Conservation (phyloP, 176 grass and related monocot species). For the Oryza meyeriana region DNA sequence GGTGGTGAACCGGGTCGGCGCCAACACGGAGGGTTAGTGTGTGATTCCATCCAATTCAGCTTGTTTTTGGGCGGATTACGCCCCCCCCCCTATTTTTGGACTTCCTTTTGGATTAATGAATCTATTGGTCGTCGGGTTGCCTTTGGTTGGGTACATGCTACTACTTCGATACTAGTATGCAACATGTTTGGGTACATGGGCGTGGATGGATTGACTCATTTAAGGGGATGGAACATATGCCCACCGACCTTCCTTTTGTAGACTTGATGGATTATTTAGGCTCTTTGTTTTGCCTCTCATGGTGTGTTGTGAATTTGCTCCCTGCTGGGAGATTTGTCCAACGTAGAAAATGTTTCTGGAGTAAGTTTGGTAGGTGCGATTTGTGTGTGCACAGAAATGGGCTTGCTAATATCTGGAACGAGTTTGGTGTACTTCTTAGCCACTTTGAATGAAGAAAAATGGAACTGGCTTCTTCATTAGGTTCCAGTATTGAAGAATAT, state of each 20-base stretch:
- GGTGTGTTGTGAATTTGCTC: slow-evolving; percentile 13
- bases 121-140: neutral
- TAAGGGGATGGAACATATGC: neutral
- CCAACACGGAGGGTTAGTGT: slow-evolving; percentile 50
- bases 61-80: neutral
- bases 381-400: neutral
- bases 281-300: neutral
- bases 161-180: neutral
- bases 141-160: neutral
- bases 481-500: neutral
- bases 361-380: neutral
- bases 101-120: neutral
- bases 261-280: slow-evolving; percentile 7
- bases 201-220: neutral
- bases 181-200: neutral
- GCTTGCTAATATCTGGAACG: neutral
- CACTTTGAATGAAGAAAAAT: neutral
- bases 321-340: neutral
- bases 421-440: neutral
- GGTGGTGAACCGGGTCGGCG: slow-evolving; percentile 28
- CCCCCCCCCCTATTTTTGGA: neutral
- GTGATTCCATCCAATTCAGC: neutral
- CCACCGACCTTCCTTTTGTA: neutral
- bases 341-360: neutral
- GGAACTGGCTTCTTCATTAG: neutral